Evolutionary conservation across 2,329 filamentous ascomycete genomes (phyloP).

Genomic region (Aspergillus niger): DNA sequence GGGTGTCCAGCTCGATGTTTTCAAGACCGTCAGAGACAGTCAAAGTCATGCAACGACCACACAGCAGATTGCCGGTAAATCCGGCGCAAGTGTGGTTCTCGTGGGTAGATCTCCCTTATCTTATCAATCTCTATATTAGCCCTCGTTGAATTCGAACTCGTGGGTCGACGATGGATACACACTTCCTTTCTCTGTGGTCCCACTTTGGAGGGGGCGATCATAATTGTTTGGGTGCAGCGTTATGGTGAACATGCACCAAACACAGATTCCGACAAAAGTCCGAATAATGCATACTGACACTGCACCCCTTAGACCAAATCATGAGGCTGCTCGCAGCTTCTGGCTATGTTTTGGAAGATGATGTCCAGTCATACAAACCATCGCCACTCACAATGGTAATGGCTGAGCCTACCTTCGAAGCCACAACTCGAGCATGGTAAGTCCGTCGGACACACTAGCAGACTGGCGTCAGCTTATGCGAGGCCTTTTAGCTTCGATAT

Average conservation of each 20-base stretch:
- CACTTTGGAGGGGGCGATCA: background rate
- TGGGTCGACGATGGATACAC: background rate
- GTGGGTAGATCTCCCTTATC: slow-evolving; percentile 12
- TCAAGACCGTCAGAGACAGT: slow-evolving; percentile 8
- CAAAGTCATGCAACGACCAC: slow-evolving; percentile 6
- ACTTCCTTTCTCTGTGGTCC: background rate
- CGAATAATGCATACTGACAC: background rate
- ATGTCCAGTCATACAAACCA: slow-evolving; percentile 23
- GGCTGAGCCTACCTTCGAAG: slow-evolving; percentile 21
- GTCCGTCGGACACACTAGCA: background rate
- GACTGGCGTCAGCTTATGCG: background rate
- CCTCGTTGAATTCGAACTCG: background rate
- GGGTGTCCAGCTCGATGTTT: slow-evolving; percentile 19
- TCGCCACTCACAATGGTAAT: slow-evolving; percentile 23
- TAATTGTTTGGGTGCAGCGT: no score
- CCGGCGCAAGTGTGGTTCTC: slow-evolving; percentile 17
- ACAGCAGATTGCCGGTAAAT: slow-evolving; percentile 13
- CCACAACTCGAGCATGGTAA: slow-evolving; percentile 21
- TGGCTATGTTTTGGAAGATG: slow-evolving; percentile 21
- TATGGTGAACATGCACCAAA: background rate
- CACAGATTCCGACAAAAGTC: background rate
- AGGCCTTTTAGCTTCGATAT: slow-evolving; percentile 15
- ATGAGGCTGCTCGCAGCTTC: slow-evolving; percentile 20
- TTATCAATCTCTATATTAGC: background rate
- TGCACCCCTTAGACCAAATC: slow-evolving; percentile 15